A percentile compares a stretch with the other conserved stretches of the same genome.
Conservation (phyloP, 176 grass and related monocot species). For the Bolboschoenus planiculmis region DNA sequence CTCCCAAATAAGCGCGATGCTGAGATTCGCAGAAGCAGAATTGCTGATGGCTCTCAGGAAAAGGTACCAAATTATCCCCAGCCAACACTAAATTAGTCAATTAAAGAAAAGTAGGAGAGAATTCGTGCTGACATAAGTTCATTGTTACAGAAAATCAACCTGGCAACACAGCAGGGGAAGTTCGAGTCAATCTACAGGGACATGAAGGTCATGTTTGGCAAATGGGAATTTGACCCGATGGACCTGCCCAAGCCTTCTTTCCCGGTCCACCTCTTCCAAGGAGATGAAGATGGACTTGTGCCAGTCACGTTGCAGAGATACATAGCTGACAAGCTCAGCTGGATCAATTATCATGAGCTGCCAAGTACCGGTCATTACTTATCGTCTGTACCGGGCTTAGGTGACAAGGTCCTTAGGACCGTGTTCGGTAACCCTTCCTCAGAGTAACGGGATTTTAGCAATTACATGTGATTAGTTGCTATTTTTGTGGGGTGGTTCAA, state of each 20-base stretch:
- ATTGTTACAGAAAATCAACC: constrained; percentile 24
- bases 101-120: not conserved
- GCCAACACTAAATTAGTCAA: not conserved
- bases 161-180: constrained; percentile 65
- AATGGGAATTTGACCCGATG: constrained; percentile 90
- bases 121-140: not conserved
- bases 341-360: constrained; percentile 77
- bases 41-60: constrained; percentile 34
- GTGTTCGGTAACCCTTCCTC: constrained; percentile 32
- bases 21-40: constrained; percentile 19
- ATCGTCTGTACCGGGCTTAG: constrained; percentile 45
- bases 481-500: not conserved
- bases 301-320: constrained; percentile 76
- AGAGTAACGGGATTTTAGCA: not conserved
- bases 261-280: constrained; percentile 88
- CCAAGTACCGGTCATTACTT: constrained; percentile 52
- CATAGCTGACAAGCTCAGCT: constrained; percentile 53
- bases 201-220: constrained; percentile 91
- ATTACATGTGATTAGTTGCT: not conserved
- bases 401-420: constrained; percentile 57
- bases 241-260: constrained; percentile 51
- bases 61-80: constrained; percentile 16
- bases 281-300: constrained; percentile 83
- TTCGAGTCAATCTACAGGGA: constrained; percentile 85
- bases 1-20: constrained; percentile 62